A percentile compares a stretch with the other conserved stretches of the same genome.
phyloP scores from a whole-genome alignment of 2,329 filamentous ascomycete genomes.

The Fusarium fujikuroi region DNA sequence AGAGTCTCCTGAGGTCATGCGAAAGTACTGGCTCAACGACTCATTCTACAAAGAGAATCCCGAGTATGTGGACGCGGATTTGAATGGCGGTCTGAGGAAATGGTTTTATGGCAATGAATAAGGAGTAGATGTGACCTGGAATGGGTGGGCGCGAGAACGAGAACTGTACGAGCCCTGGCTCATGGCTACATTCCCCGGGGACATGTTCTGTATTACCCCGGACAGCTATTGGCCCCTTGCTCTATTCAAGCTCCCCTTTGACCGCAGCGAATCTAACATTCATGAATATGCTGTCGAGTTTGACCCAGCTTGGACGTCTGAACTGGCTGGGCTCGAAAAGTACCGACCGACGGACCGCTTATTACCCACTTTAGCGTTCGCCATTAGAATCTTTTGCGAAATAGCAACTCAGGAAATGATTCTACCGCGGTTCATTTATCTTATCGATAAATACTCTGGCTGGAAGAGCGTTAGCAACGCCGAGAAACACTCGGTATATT shows the following conservation, averaged over 20 bases:
- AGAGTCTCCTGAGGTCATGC: background rate
- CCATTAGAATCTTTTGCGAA: background rate
- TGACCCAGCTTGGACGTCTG: background rate
- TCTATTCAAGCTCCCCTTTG: background rate
- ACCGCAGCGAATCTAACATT: no score
- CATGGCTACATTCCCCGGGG: background rate
- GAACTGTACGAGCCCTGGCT: background rate
- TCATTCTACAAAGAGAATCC: no score
- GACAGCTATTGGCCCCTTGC: background rate
- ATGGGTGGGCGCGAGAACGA: rapidly evolving
- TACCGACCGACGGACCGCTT: background rate
- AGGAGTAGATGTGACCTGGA: background rate
- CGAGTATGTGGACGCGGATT: background rate
- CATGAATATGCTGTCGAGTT: background rate
- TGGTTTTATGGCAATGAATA: background rate
- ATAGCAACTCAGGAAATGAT: background rate
- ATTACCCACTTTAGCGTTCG: background rate
- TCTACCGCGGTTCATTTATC: background rate
- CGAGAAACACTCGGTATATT: background rate
- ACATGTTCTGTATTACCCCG: background rate
- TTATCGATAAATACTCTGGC: background rate
- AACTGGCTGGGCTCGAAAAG: background rate
- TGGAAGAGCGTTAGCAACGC: background rate
- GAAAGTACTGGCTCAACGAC: background rate
- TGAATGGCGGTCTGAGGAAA: background rate